phyloP scores from a whole-genome alignment of 345 rosid species.

The Aethionema arabicum region DNA sequence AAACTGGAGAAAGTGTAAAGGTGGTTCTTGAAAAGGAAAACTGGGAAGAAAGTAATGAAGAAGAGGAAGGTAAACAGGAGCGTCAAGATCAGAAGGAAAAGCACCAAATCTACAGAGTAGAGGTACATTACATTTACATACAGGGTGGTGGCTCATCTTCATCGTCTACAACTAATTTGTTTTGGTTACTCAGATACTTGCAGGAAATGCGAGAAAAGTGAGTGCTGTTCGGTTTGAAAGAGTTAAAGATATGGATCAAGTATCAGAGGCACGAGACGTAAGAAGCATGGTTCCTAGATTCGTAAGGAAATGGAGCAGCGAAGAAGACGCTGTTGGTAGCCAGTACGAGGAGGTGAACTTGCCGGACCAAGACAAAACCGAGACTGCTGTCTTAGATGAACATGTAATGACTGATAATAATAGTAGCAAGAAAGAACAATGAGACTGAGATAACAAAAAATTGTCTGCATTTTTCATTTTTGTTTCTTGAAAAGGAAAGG shows the following conservation, averaged over 20 bases:
- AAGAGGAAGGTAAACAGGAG: slow-evolving; percentile 62
- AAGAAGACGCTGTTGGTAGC: slow-evolving; percentile 44
- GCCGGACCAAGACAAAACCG: slow-evolving; percentile 36
- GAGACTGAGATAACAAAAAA: not conserved
- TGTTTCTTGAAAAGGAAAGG: slow-evolving; percentile 26
- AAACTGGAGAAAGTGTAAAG: slow-evolving; percentile 87
- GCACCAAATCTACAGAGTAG: slow-evolving; percentile 75
- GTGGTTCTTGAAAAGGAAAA: slow-evolving; percentile 78
- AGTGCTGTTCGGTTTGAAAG: slow-evolving; percentile 84
- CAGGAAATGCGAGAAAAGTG: slow-evolving; percentile 97
- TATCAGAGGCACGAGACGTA: slow-evolving; percentile 60
- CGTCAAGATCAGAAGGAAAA: slow-evolving; percentile 63
- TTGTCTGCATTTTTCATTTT: slow-evolving; percentile 25
- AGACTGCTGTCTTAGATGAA: slow-evolving; percentile 46
- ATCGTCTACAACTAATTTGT: slow-evolving; percentile 19
- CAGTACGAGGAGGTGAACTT: slow-evolving; percentile 40
- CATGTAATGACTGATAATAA: slow-evolving; percentile 51
- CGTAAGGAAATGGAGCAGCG: slow-evolving; percentile 72
- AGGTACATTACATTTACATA: too few relatives aligned
- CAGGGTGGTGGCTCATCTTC: not conserved
- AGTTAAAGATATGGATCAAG: slow-evolving; percentile 52
- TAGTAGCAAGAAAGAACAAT: slow-evolving; percentile 42
- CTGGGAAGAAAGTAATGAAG: slow-evolving; percentile 65
- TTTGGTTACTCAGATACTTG: slow-evolving; percentile 60
- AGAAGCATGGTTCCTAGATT: slow-evolving; percentile 71